Percentiles rank a stretch among this genome's conserved stretches.
These are phyloP conservation scores for Rhodotorula glutinis DNA, from an alignment of 1,284 basidiomycete genomes.

Conservation along the genomic window DNA sequence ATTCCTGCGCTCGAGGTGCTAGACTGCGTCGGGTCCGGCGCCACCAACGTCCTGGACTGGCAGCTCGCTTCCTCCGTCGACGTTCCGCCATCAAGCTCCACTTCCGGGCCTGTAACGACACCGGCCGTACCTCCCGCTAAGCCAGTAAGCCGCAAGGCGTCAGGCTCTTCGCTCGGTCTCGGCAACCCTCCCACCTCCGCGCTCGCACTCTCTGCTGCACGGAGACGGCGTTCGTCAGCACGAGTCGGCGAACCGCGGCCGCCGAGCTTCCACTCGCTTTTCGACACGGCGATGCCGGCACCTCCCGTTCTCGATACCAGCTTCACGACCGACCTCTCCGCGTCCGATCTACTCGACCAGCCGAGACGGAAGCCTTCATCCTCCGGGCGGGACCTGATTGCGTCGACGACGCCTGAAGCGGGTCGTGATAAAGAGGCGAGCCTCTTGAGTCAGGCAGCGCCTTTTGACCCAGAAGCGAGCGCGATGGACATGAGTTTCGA, in stretches of 20 bases:
- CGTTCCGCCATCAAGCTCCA: background rate
- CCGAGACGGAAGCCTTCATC: background rate
- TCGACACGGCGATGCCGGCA: constrained; percentile 29
- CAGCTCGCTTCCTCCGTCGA: background rate
- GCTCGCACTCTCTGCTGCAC: background rate
- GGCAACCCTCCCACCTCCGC: background rate
- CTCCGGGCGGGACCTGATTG: background rate
- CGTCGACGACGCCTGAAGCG: background rate
- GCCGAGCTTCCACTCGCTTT: constrained; percentile 24
- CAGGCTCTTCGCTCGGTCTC: constrained; percentile 2
- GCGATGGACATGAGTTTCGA: constrained; percentile 35
- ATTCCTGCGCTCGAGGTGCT: background rate
- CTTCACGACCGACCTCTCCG: background rate
- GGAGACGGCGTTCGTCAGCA: background rate
- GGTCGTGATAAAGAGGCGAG: background rate
- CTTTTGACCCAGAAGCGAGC: constrained; percentile 29
- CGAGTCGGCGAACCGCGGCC: constrained; percentile 2
- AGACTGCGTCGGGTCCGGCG: background rate
- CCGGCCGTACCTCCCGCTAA: background rate
- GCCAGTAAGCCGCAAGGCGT: background rate
- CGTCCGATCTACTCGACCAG: background rate
- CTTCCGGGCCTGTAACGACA: background rate
- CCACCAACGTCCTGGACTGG: background rate
- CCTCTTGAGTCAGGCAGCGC: constrained; percentile 22
- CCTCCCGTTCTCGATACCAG: constrained; percentile 16